Percentiles rank a stretch among this genome's conserved stretches.
These are phyloP conservation scores for Exophiala xenobiotica DNA, from an alignment of 2,329 filamentous ascomycete species.

Conservation along the genomic window DNA sequence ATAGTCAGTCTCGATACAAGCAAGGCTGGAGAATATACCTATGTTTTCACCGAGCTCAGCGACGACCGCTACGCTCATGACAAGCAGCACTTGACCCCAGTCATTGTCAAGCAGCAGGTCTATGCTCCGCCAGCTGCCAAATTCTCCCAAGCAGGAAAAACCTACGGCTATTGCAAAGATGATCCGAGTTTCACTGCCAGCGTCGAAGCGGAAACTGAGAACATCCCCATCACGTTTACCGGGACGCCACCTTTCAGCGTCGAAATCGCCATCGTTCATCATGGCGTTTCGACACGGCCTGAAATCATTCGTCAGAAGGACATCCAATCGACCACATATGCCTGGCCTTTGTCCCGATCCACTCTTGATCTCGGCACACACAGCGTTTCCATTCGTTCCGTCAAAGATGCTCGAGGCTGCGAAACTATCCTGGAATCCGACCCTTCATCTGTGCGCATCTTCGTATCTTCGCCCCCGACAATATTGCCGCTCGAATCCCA, in stretches of 20 bases:
- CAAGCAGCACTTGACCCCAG: constrained; percentile 60
- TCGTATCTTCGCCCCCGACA: constrained; percentile 87
- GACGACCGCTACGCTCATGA: constrained; percentile 84
- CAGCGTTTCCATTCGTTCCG: constrained; percentile 81
- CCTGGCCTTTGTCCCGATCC: constrained; percentile 79
- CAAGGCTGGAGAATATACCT: constrained; percentile 79
- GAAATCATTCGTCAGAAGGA: constrained; percentile 80
- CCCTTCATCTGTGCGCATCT: constrained; percentile 78
- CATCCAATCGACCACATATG: constrained; percentile 71
- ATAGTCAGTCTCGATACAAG: constrained; percentile 83
- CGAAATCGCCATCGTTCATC: constrained; percentile 90
- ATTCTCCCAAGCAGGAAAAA: constrained; percentile 83
- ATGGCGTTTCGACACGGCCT: constrained; percentile 68
- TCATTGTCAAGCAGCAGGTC: constrained; percentile 78
- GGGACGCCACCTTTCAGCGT: constrained; percentile 85
- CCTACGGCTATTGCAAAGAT: constrained; percentile 91
- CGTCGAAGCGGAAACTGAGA: constrained; percentile 70
- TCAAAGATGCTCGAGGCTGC: constrained; percentile 84
- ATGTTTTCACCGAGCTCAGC: constrained; percentile 77
- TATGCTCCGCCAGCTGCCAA: constrained; percentile 77
- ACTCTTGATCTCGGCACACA: constrained; percentile 87
- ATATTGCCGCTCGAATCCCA: constrained; percentile 85
- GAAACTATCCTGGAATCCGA: constrained; percentile 71
- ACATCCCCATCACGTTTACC: constrained; percentile 80
- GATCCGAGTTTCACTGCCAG: constrained; percentile 24